A percentile compares a stretch with the other conserved stretches of the same genome.
Evolutionary conservation across 2,329 filamentous ascomycete species (phyloP).

Genomic region (Verticillium longisporum): DNA sequence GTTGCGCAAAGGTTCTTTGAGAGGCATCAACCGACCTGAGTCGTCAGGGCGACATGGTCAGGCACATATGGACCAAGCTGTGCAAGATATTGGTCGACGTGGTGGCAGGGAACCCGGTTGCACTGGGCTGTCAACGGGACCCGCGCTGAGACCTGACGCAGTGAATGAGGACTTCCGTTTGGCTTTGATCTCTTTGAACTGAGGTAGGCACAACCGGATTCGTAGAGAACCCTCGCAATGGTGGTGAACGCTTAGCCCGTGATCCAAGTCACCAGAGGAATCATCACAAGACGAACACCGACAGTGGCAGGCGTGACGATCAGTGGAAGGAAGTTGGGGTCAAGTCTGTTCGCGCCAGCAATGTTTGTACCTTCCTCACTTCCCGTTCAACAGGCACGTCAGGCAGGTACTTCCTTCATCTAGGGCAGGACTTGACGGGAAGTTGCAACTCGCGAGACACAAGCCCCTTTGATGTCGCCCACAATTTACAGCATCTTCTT

Average conservation of each 20-base stretch:
- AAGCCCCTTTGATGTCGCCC: background rate
- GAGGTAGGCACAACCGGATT: too few species aligned
- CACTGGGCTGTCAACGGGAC: background rate
- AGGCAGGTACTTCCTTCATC: background rate
- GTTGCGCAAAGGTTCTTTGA: background rate
- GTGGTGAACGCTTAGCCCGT: background rate
- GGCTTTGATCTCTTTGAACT: too few species aligned
- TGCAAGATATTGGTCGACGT: background rate
- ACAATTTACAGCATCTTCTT: background rate
- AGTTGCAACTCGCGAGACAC: conserved; percentile 2
- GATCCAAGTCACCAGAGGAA: background rate
- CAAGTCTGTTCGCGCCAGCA: background rate
- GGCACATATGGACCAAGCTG: background rate
- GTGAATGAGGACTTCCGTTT: too few species aligned
- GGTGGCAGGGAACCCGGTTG: background rate
- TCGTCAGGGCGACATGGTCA: background rate
- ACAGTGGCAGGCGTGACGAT: background rate
- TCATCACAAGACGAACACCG: background rate
- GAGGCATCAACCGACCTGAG: background rate
- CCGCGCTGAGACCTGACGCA: background rate
- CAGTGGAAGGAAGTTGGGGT: background rate
- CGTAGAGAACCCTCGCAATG: too few species aligned
- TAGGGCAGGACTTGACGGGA: background rate
- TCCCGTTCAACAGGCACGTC: background rate
- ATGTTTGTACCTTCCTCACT: background rate